phyloP scores from a whole-genome alignment of 441 rosid genomes.

The Cnidoscolus chayamansa region DNA sequence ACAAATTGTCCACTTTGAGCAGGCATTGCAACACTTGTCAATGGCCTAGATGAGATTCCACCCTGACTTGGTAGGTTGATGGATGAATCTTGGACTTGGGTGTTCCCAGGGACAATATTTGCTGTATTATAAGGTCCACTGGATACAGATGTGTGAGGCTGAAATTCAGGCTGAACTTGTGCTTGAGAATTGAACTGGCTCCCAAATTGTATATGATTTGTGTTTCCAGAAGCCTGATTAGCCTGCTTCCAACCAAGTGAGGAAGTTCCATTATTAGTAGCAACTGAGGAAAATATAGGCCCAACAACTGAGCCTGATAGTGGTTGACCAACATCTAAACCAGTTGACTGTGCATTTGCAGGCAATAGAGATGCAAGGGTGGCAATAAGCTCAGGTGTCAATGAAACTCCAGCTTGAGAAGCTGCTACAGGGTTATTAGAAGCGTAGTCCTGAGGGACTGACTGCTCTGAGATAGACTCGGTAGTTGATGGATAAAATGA shows the following conservation, averaged over 20 bases:
- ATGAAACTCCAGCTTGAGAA: slow-evolving; percentile 57
- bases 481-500: slow-evolving; percentile 31
- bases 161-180: slow-evolving; percentile 41
- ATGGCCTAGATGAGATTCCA: slow-evolving; percentile 37
- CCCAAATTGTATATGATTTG: slow-evolving; percentile 41
- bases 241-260: slow-evolving; percentile 57
- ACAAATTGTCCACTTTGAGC: slow-evolving; percentile 56
- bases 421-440: slow-evolving; percentile 29
- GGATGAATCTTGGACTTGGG: slow-evolving; percentile 48
- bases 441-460: slow-evolving; percentile 40
- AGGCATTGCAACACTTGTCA: slow-evolving; percentile 37
- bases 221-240: slow-evolving; percentile 40
- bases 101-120: slow-evolving; percentile 36
- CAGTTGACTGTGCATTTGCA: slow-evolving; percentile 41
- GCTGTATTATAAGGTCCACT: slow-evolving; percentile 39
- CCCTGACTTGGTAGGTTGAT: slow-evolving; percentile 46
- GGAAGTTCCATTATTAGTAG: slow-evolving; percentile 37
- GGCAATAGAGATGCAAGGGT: slow-evolving; percentile 75
- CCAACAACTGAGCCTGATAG: slow-evolving; percentile 38
- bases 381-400: slow-evolving; percentile 85
- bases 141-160: slow-evolving; percentile 45
- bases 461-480: slow-evolving; percentile 34
- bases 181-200: slow-evolving; percentile 47
- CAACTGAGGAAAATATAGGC: slow-evolving; percentile 35
- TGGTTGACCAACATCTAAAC: slow-evolving; percentile 45